These are phyloP conservation scores for Ceratocystis cacaofunesta DNA, from an alignment of 2,329 filamentous ascomycete genomes.

Conservation along the genomic window DNA sequence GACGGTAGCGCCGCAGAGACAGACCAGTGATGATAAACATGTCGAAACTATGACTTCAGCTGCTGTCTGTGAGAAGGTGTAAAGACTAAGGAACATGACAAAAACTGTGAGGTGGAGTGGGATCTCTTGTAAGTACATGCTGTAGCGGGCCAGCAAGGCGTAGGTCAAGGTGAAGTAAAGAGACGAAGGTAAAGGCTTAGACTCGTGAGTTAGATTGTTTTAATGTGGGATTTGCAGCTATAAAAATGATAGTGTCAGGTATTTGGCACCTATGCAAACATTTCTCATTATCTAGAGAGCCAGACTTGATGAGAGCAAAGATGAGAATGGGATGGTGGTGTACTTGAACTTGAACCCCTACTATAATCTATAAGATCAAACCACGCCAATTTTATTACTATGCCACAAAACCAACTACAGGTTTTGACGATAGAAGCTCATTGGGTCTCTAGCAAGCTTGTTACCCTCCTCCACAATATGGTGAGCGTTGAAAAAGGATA, in stretches of 20 bases:
- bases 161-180: background rate
- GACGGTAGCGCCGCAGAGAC: background rate
- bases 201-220: background rate
- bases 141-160: background rate
- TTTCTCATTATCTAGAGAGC: background rate
- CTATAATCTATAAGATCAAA: too few relatives aligned
- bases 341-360: too few relatives aligned
- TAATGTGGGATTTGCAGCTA: background rate
- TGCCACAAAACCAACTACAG: too few relatives aligned
- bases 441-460: too few relatives aligned
- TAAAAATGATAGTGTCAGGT: background rate
- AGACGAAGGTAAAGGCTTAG: background rate
- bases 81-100: background rate
- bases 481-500: too few relatives aligned
- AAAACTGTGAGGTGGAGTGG: background rate
- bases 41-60: background rate
- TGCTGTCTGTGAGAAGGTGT: background rate
- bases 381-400: too few relatives aligned
- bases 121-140: background rate
- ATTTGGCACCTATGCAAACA: background rate
- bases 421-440: too few relatives aligned
- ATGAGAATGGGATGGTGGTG: too few relatives aligned
- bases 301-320: background rate
- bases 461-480: too few relatives aligned
- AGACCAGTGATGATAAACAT: background rate